phyloP scores from a whole-genome alignment of 768 basidiomycete genomes.

The Agaricus blazei region DNA sequence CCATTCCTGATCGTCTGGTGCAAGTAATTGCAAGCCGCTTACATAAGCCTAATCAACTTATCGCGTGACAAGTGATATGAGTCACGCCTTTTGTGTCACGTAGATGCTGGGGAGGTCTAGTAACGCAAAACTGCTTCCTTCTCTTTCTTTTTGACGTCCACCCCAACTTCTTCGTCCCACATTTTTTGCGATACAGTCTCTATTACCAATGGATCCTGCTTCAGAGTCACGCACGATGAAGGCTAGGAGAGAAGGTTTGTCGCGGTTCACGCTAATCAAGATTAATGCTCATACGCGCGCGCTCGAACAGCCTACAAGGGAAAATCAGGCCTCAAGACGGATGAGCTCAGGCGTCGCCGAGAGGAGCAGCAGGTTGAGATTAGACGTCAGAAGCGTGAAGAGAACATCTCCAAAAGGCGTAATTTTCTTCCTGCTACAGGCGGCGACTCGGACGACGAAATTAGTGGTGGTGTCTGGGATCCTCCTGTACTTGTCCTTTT shows the following conservation, averaged over 20 bases:
- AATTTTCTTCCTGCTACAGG: conserved; percentile 78
- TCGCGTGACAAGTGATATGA: conserved; percentile 8
- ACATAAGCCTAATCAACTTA: conserved; percentile 13
- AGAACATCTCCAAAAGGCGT: conserved; percentile 96
- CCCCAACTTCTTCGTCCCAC: conserved; percentile 19
- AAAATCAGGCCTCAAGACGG: conserved; percentile 83
- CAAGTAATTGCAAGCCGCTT: conserved; percentile 8
- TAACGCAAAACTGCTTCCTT: conserved; percentile 19
- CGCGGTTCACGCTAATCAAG: conserved; percentile 18
- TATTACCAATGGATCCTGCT: conserved; percentile 32
- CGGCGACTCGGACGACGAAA: conserved; percentile 91
- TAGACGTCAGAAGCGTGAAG: conserved; percentile 95
- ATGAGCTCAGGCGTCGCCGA: conserved; percentile 92
- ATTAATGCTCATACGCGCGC: conserved; percentile 32
- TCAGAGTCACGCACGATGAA: conserved; percentile 67
- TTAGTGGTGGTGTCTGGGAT: conserved; percentile 66
- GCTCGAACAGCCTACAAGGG: conserved; percentile 73
- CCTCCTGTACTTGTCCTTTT: conserved; percentile 52
- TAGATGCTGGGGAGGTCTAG: conserved; percentile 10
- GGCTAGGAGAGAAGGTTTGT: conserved; percentile 67
- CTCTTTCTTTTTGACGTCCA: conserved; percentile 29
- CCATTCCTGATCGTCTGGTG: not conserved
- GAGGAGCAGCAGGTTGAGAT: conserved; percentile 99
- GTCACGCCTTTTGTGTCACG: conserved; percentile 25
- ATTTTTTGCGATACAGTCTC: conserved; percentile 9